These are phyloP conservation scores for Nymphaea colorata DNA, from an alignment of 164 flowering plant genomes.

Conservation along the genomic window DNA sequence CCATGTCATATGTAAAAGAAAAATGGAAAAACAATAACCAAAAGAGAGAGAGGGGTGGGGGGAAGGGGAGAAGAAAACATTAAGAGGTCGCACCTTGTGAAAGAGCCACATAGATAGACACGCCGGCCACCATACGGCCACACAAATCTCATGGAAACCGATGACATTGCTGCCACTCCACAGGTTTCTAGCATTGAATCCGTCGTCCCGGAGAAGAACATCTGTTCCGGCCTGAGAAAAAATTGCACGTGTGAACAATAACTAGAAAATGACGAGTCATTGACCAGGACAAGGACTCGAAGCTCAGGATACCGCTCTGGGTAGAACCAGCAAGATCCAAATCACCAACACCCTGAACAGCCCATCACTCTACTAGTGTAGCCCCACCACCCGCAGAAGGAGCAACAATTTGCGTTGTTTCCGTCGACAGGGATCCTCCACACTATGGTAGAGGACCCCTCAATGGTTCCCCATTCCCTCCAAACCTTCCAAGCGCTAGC, in stretches of 20 bases:
- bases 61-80: not conserved
- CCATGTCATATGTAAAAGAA: not conserved
- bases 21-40: no score
- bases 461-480: not conserved
- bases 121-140: conserved; percentile 57
- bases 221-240: conserved; percentile 12
- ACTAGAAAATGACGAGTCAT: not conserved
- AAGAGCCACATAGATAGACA: conserved; percentile 39
- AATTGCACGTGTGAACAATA: not conserved
- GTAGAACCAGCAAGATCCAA: not conserved
- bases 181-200: conserved; percentile 22
- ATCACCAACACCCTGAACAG: conserved; percentile 1
- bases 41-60: no score
- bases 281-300: conserved; percentile 1
- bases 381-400: not conserved
- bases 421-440: conserved; percentile 45
- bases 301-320: conserved; percentile 5
- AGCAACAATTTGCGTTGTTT: not conserved
- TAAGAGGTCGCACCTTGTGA: conserved; percentile 28
- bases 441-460: conserved; percentile 46
- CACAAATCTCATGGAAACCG: conserved; percentile 33
- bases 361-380: conserved; percentile 3
- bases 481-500: not conserved
- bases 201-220: conserved; percentile 24
- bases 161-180: conserved; percentile 17